Conservation (phyloP, 371 early-diverging fungal genomes). For the Zopfochytrium polystomum region DNA sequence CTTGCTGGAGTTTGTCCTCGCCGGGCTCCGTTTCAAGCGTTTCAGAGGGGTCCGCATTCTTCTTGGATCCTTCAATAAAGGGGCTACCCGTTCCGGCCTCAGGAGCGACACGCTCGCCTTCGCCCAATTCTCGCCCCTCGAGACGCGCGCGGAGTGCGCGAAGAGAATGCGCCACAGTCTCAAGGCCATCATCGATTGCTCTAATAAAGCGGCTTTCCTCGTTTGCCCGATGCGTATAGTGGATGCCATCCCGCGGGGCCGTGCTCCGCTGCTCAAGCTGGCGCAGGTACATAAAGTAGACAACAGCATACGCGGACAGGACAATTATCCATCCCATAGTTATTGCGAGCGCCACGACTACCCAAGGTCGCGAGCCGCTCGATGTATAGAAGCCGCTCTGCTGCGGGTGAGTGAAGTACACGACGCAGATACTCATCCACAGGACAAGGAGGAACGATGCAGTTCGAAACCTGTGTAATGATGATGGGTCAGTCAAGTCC, state of each 20-base stretch:
- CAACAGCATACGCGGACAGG: conserved; percentile 10
- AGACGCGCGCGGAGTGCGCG: no score
- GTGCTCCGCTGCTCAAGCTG: conserved; percentile 6
- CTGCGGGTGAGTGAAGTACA: conserved; percentile 31
- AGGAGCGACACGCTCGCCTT: no score
- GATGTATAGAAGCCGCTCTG: conserved; percentile 19
- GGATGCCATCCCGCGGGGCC: conserved; percentile 1
- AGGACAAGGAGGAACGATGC: conserved; percentile 26
- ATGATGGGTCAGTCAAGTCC: background rate
- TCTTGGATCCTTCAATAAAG: no score
- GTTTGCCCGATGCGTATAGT: background rate
- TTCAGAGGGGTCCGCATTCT: no score
- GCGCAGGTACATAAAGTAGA: conserved; percentile 15
- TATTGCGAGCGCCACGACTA: conserved; percentile 17
- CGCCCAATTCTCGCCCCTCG: no score
- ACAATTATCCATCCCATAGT: conserved; percentile 23
- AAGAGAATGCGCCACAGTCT: no score
- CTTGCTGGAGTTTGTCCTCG: no score
- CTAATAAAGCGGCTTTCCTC: no score
- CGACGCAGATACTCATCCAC: conserved; percentile 35
- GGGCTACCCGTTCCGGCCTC: no score
- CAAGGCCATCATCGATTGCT: no score
- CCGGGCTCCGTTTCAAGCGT: no score
- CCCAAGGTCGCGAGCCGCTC: conserved; percentile 24
- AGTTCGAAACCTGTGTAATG: conserved; percentile 18